phyloP scores from a whole-genome alignment of 768 basidiomycete genomes.

The Holtermanniella nyarrowii region DNA sequence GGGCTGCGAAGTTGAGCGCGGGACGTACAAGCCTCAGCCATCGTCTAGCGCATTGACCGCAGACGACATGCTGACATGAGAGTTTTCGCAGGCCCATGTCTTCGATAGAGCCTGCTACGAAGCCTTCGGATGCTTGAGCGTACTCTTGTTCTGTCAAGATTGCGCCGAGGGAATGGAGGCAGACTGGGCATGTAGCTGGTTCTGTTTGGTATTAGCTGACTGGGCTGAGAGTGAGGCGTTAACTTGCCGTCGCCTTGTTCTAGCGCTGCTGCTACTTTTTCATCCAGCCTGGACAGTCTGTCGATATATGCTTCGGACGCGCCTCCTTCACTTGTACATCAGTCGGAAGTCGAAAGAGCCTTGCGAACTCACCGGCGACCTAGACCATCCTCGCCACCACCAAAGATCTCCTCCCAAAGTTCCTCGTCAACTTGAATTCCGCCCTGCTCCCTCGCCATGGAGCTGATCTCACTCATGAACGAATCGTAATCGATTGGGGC shows the following conservation, averaged over 20 bases:
- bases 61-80: constrained; percentile 1
- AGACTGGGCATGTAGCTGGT: constrained; percentile 1
- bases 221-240: background rate
- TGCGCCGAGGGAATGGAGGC: background rate
- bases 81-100: background rate
- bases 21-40: background rate
- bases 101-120: background rate
- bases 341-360: background rate
- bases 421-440: background rate
- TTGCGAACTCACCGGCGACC: constrained; percentile 1
- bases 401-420: constrained; percentile 4
- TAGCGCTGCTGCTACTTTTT: background rate
- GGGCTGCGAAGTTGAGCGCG: background rate
- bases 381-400: background rate
- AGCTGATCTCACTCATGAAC: background rate
- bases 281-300: background rate
- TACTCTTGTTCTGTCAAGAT: constrained; percentile 4
- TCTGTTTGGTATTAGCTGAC: background rate
- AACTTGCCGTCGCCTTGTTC: background rate
- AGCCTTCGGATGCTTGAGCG: constrained; percentile 1
- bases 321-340: background rate
- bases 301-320: constrained; percentile 1
- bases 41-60: background rate
- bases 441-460: background rate
- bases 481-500: background rate